Conservation (phyloP, 129 eudicot genomes). For the Pseudognaphalium luteoalbum region DNA sequence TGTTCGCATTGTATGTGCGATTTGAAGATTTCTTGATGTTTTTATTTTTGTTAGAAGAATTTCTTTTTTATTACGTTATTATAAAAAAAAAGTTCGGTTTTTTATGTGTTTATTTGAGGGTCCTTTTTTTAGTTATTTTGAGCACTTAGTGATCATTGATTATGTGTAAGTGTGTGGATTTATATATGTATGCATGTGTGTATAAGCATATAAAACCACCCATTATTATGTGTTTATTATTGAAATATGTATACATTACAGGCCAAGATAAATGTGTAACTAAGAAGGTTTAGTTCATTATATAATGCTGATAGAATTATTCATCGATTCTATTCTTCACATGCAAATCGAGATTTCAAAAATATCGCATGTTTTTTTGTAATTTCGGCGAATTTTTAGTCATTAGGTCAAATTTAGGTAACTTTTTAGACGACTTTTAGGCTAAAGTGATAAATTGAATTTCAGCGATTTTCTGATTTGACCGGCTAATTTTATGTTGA, state of each 20-base stretch:
- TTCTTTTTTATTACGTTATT: background rate
- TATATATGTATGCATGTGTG: background rate
- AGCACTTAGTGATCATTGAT: constrained; percentile 14
- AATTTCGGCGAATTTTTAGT: too few species aligned
- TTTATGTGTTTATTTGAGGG: constrained; percentile 15
- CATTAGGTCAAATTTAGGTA: too few species aligned
- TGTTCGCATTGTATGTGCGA: constrained; percentile 9
- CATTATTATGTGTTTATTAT: constrained; percentile 6
- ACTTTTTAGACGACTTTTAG: too few species aligned
- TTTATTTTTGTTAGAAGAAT: background rate
- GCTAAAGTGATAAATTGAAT: too few species aligned
- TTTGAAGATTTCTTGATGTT: constrained; percentile 14
- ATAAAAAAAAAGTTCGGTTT: background rate
- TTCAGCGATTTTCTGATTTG: too few species aligned
- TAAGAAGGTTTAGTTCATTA: background rate
- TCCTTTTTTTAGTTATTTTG: background rate
- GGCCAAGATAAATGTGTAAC: background rate
- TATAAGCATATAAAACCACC: background rate
- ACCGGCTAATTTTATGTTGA: too few species aligned
- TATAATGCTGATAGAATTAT: background rate
- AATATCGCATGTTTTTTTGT: too few species aligned
- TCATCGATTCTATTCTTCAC: background rate
- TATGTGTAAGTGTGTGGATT: constrained; percentile 1
- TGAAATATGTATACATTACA: background rate
- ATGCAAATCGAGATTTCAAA: too few species aligned